Evolutionary conservation across 2,329 filamentous ascomycete species (phyloP).

Genomic region (Venturia effusa): DNA sequence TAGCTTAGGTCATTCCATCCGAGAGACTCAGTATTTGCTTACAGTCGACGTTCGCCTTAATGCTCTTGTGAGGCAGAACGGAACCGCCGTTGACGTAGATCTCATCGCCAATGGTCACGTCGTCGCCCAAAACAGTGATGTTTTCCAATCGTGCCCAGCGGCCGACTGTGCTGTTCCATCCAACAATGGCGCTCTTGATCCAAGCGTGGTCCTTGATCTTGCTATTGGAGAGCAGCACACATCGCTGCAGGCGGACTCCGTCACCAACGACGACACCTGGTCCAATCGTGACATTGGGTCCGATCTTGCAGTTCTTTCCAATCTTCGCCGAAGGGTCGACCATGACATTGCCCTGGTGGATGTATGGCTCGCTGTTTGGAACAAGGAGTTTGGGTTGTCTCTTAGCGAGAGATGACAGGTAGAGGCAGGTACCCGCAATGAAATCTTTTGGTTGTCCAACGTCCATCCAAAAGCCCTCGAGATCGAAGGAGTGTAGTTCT

Average conservation of each 20-base stretch:
- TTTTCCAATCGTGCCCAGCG: constrained; percentile 96
- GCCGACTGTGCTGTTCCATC: constrained; percentile 94
- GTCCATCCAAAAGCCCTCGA: constrained; percentile 99
- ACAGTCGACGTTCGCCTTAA: constrained; percentile 89
- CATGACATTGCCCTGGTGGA: constrained; percentile 90
- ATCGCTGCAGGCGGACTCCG: constrained; percentile 86
- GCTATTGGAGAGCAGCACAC: constrained; percentile 75
- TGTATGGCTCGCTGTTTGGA: constrained; percentile 61
- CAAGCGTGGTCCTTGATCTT: constrained; percentile 98
- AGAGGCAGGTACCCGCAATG: constrained; percentile 88
- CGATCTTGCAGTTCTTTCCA: constrained; percentile 96
- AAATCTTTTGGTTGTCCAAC: constrained; percentile 98
- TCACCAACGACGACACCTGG: constrained; percentile 88
- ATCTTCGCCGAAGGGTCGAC: constrained; percentile 92
- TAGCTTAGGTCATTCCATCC: not conserved
- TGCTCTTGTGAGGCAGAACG: constrained; percentile 94
- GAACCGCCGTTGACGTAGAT: constrained; percentile 97
- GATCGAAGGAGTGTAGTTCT: constrained; percentile 87
- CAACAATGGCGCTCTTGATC: constrained; percentile 97
- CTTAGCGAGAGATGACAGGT: constrained; percentile 86
- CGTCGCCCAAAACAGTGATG: constrained; percentile 93
- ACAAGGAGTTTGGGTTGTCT: constrained; percentile 77
- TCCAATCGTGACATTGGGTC: constrained; percentile 92
- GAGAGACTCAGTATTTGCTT: constrained; percentile 16
- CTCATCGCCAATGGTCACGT: constrained; percentile 95